These are phyloP conservation scores for Linum trigynum DNA, from an alignment of 345 rosid species.

Conservation along the genomic window DNA sequence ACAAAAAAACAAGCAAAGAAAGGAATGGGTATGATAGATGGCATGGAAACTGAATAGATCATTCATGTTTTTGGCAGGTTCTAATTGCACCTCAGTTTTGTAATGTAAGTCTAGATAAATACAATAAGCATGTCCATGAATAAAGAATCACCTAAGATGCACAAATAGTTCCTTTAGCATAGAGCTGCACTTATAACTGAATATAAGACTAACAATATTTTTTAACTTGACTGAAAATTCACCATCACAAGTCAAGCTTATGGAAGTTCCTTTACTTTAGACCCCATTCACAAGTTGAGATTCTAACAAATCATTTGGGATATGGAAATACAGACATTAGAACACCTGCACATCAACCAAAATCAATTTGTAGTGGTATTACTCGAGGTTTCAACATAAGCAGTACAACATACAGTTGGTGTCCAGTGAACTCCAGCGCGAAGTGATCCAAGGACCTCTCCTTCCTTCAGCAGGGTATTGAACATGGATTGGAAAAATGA, in stretches of 20 bases:
- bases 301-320: background rate
- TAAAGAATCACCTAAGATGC: background rate
- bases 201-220: background rate
- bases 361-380: background rate
- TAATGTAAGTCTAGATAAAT: too few relatives aligned
- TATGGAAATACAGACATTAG: too few relatives aligned
- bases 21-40: too few relatives aligned
- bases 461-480: constrained; percentile 69
- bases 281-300: background rate
- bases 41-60: too few relatives aligned
- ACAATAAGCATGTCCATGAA: too few relatives aligned
- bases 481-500: constrained; percentile 84
- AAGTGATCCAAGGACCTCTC: constrained; percentile 79
- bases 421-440: constrained; percentile 99
- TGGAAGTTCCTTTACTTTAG: background rate
- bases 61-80: too few relatives aligned
- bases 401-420: constrained; percentile 55
- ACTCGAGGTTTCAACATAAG: background rate
- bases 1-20: too few relatives aligned
- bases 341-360: background rate
- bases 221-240: too few relatives aligned
- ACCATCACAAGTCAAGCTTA: too few relatives aligned
- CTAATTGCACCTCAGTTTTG: too few relatives aligned
- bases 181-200: background rate
- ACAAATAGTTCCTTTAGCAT: background rate